These are phyloP conservation scores for Xylaria nigripes DNA, from an alignment of 495 filamentous ascomycete genomes.

Conservation along the genomic window DNA sequence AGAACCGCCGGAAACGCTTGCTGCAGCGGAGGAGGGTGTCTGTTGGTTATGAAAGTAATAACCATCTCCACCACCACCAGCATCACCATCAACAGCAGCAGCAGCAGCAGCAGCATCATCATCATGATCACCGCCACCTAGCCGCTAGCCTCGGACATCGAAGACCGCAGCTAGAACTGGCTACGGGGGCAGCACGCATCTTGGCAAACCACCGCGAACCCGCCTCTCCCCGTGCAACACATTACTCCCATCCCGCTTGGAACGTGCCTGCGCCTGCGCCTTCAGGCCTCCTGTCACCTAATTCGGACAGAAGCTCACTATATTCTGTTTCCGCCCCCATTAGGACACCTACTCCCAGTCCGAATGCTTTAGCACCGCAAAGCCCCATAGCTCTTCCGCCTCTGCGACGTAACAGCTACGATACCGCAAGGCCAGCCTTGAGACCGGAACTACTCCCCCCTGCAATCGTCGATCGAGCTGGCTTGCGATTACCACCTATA, in stretches of 20 bases:
- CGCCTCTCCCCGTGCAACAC: constrained; percentile 2
- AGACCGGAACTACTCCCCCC: background rate
- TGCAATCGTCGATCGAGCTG: background rate
- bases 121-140: constrained; percentile 20
- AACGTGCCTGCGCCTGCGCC: constrained; percentile 33
- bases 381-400: constrained; percentile 24
- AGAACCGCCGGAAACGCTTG: constrained; percentile 61
- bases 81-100: background rate
- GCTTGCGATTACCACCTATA: constrained; percentile 11
- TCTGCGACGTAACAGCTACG: constrained; percentile 11
- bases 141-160: background rate
- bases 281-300: constrained; percentile 59
- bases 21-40: constrained; percentile 17
- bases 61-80: background rate
- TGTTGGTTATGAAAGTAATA: constrained; percentile 8
- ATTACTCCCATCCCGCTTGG: constrained; percentile 17
- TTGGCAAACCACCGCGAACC: background rate
- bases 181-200: constrained; percentile 5
- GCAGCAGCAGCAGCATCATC: background rate
- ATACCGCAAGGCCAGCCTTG: background rate
- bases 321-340: constrained; percentile 38
- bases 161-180: constrained; percentile 2
- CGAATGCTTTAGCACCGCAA: constrained; percentile 21
- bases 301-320: constrained; percentile 62
- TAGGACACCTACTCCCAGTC: constrained; percentile 31